phyloP scores from a whole-genome alignment of 1,284 basidiomycete genomes.

The Cronartium quercuum region DNA sequence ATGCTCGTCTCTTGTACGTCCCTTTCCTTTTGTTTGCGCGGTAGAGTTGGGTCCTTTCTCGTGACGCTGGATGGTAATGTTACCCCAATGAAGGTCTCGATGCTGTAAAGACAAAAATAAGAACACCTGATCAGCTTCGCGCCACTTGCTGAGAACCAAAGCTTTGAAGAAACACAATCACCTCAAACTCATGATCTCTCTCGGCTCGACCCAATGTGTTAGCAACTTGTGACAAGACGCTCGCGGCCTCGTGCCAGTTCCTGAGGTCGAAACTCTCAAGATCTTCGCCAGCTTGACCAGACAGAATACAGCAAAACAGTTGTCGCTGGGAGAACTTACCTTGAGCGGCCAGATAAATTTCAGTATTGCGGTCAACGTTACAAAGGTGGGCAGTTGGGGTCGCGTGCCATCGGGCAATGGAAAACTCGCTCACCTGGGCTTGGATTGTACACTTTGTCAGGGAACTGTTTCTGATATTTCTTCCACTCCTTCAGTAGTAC shows the following conservation, averaged over 20 bases:
- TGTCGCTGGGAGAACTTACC: constrained; percentile 28
- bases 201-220: constrained; percentile 14
- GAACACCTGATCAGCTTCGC: too few species aligned
- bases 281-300: constrained; percentile 22
- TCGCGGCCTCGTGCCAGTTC: constrained; percentile 30
- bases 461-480: constrained; percentile 7
- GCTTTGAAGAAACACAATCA: neutral
- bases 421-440: constrained; percentile 17
- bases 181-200: constrained; percentile 31
- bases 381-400: neutral
- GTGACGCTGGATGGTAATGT: constrained; percentile 10
- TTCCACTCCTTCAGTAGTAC: constrained; percentile 24
- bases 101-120: constrained; percentile 11
- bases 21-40: constrained; percentile 2
- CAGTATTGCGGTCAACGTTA: neutral
- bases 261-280: constrained; percentile 13
- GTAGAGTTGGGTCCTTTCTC: neutral
- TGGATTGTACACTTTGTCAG: constrained; percentile 25
- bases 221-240: constrained; percentile 19
- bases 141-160: too few species aligned
- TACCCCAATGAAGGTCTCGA: constrained; percentile 38
- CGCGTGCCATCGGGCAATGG: neutral
- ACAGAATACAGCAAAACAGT: constrained; percentile 28
- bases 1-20: neutral
- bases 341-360: neutral